These are phyloP conservation scores for Marsdenia floribunda DNA, from an alignment of 257 asterid genomes.

Conservation along the genomic window DNA sequence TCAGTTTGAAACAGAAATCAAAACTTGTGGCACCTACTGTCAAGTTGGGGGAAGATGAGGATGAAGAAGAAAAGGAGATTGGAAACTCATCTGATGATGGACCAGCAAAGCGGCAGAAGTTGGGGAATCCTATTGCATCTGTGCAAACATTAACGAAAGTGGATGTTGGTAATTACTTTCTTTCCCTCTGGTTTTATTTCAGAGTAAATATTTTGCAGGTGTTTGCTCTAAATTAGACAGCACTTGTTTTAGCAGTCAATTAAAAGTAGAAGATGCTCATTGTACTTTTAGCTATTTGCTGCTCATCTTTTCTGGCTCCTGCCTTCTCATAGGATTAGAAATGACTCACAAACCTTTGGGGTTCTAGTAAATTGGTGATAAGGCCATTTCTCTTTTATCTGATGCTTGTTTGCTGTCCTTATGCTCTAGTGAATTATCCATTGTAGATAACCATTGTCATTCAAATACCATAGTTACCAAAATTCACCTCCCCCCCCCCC, in stretches of 20 bases:
- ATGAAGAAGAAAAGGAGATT: constrained; percentile 48
- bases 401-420: not conserved
- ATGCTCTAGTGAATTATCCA: not conserved
- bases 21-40: constrained; percentile 65
- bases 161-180: constrained; percentile 81
- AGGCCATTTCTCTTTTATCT: not conserved
- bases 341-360: not conserved
- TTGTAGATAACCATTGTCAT: not conserved
- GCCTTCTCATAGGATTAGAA: not conserved
- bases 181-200: constrained; percentile 25
- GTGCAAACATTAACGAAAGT: constrained; percentile 41
- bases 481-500: too few species aligned
- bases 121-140: constrained; percentile 42
- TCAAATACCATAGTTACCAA: not conserved
- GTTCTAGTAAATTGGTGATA: not conserved
- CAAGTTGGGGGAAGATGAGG: constrained; percentile 74
- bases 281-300: not conserved
- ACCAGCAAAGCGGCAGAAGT: constrained; percentile 63
- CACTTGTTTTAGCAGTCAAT: constrained; percentile 1
- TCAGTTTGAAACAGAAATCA: constrained; percentile 85
- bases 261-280: constrained; percentile 3
- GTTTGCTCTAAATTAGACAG: constrained; percentile 4
- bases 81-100: constrained; percentile 57
- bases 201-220: constrained; percentile 14
- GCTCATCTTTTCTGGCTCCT: not conserved